Evolutionary conservation across 129 eudicot genomes (phyloP).

Genomic region (Logfia minima): DNA sequence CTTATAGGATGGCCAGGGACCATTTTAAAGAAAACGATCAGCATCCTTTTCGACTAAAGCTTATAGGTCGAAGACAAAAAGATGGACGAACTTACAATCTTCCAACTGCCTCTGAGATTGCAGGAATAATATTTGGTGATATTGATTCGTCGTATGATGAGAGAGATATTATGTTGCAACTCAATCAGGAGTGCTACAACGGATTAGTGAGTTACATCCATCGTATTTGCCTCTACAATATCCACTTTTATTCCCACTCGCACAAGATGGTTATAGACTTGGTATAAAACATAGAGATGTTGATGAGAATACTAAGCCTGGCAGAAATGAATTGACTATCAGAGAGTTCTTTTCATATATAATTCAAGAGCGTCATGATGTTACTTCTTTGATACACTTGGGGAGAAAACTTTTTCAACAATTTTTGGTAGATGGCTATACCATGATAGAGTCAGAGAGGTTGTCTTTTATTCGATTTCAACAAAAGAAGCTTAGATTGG

Average conservation of each 20-base stretch:
- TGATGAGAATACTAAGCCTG: neutral
- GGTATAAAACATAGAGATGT: neutral
- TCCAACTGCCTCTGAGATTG: no score
- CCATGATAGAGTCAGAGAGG: neutral
- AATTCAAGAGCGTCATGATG: neutral
- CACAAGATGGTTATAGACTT: neutral
- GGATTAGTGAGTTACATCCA: neutral
- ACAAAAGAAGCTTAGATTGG: neutral
- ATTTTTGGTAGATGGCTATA: neutral
- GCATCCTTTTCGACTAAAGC: no score
- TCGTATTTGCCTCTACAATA: neutral
- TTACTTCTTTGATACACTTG: no score
- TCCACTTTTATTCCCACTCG: neutral
- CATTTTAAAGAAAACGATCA: neutral
- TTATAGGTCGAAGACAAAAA: no score
- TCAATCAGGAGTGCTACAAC: neutral
- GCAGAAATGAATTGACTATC: neutral
- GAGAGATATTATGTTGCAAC: neutral
- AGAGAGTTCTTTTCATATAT: neutral
- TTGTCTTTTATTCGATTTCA: neutral
- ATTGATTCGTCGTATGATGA: no score
- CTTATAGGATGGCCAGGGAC: no score
- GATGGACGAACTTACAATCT: no score
- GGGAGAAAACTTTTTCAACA: neutral
- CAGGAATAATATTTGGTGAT: no score